Conservation (phyloP, 257 asterid genomes). For the Apocynum venetum region DNA sequence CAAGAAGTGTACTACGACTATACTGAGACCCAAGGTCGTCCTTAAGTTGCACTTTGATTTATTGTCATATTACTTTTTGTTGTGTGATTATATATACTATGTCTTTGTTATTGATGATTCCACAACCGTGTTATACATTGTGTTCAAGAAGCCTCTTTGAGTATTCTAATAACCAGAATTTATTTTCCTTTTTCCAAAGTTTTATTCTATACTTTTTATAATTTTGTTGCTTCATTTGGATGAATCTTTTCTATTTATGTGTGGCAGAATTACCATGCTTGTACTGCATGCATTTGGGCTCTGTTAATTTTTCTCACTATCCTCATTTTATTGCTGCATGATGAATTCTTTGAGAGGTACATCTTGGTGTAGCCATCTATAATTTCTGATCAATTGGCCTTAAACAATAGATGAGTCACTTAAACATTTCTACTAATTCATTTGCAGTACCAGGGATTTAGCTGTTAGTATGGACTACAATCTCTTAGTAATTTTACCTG, state of each 20-base stretch:
- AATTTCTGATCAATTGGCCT: background rate
- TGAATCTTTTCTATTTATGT: background rate
- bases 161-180: constrained; percentile 39
- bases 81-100: constrained; percentile 29
- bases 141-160: constrained; percentile 30
- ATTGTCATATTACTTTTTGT: constrained; percentile 32
- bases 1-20: constrained; percentile 57
- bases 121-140: constrained; percentile 15
- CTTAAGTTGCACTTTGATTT: constrained; percentile 25
- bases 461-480: background rate
- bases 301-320: background rate
- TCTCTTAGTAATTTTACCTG: background rate
- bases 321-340: background rate
- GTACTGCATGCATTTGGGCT: background rate
- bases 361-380: background rate
- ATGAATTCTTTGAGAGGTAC: background rate
- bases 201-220: background rate
- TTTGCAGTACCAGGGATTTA: background rate
- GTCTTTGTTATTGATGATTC: constrained; percentile 28
- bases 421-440: background rate
- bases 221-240: background rate
- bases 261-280: background rate
- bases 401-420: background rate
- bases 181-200: constrained; percentile 5
- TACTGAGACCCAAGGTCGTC: constrained; percentile 48